Percentiles rank a stretch among this genome's conserved stretches.
These are phyloP conservation scores for Earliella scabrosa DNA, from an alignment of 1,284 basidiomycete genomes.

Conservation along the genomic window DNA sequence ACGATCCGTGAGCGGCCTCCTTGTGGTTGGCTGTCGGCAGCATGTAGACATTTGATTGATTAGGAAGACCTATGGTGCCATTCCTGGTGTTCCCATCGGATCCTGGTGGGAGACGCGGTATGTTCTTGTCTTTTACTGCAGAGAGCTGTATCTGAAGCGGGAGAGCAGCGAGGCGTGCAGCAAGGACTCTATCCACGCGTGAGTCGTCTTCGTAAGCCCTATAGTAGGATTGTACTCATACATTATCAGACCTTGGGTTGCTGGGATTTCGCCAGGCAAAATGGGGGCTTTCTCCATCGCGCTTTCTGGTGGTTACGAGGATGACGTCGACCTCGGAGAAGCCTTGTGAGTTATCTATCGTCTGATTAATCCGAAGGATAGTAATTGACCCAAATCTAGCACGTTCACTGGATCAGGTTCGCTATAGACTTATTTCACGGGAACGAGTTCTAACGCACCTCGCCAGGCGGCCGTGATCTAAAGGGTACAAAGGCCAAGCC, in stretches of 20 bases:
- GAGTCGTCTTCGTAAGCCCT: constrained; percentile 33
- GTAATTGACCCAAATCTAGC: constrained; percentile 38
- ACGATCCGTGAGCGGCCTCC: constrained; percentile 64
- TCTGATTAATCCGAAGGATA: background rate
- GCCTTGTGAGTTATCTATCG: constrained; percentile 63
- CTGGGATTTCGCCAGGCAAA: constrained; percentile 69
- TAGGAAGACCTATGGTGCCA: constrained; percentile 59
- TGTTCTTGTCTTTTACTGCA: background rate
- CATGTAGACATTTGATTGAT: background rate
- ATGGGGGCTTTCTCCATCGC: constrained; percentile 81
- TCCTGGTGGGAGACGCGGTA: constrained; percentile 78
- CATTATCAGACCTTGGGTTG: constrained; percentile 68
- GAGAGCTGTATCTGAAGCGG: background rate
- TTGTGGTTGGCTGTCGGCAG: background rate
- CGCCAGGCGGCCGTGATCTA: constrained; percentile 75
- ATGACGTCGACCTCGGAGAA: constrained; percentile 82
- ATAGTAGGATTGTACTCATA: constrained; percentile 3
- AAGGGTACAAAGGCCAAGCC: constrained; percentile 77
- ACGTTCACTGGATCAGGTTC: constrained; percentile 78
- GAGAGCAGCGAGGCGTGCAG: constrained; percentile 65
- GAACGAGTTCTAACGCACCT: constrained; percentile 17
- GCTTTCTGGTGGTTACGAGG: constrained; percentile 84
- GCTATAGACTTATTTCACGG: background rate
- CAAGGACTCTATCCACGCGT: constrained; percentile 77
- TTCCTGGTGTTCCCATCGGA: constrained; percentile 76